Evolutionary conservation across 1,284 basidiomycete genomes (phyloP).

Genomic region (Sporisorium graminicola): DNA sequence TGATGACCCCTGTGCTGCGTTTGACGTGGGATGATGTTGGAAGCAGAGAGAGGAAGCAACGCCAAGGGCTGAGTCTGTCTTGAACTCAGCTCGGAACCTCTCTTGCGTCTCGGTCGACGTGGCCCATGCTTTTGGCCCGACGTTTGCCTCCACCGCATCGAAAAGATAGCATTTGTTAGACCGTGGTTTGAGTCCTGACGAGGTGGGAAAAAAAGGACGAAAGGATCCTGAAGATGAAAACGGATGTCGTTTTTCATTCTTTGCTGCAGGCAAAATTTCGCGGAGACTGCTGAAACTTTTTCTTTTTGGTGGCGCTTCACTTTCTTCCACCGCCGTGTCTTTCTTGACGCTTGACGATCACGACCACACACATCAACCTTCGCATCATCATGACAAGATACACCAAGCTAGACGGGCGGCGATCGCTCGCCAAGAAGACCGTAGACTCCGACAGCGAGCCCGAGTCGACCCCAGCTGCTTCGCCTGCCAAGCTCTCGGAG

Average conservation of each 20-base stretch:
- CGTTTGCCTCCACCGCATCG: slow-evolving; percentile 13
- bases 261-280: slow-evolving; percentile 8
- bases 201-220: background rate
- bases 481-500: slow-evolving; percentile 18
- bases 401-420: slow-evolving; percentile 57
- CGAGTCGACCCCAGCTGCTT: slow-evolving; percentile 13
- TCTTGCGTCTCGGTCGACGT: slow-evolving; percentile 27
- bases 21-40: background rate
- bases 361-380: background rate
- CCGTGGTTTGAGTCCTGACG: background rate
- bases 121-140: slow-evolving; percentile 24
- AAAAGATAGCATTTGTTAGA: slow-evolving; percentile 7
- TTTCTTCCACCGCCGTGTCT: background rate
- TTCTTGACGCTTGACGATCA: background rate
- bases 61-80: background rate
- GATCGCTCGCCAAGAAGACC: slow-evolving; percentile 47
- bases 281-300: slow-evolving; percentile 7
- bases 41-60: background rate
- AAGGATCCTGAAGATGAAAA: slow-evolving; percentile 27
- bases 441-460: slow-evolving; percentile 42
- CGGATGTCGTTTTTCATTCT: background rate
- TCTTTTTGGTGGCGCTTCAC: background rate
- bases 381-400: slow-evolving; percentile 54
- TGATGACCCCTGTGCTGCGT: background rate
- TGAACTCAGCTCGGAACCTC: background rate